Evolutionary conservation across 2,329 filamentous ascomycete species (phyloP), one percentile per base, ranked within the genome.

Genomic region (Myriosclerotinia curreyana): DNA sequence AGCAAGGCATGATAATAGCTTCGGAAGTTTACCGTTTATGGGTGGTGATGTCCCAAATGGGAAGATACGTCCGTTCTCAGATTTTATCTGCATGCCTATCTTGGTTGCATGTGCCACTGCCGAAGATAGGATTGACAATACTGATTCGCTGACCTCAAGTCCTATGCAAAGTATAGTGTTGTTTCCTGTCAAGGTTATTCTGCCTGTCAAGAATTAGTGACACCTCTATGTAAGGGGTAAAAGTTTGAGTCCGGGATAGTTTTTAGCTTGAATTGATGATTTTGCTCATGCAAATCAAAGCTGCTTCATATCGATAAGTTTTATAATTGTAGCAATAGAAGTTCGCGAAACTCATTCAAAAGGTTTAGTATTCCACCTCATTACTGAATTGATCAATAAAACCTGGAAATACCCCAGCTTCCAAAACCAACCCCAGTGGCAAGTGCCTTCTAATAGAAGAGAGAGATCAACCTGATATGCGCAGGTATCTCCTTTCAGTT

Each of bases 141-240:
- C 55, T 48, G 42, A 58, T 58, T 48, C 55, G 55, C 42, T 48
- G 42, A 59, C 36, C 42, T 14, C 7, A 48, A 48, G n/a, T 17
- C 15, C n/a, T 48, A 20, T 48, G 42, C 55, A 34, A 48, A 22
- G 34, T 14, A 34, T 48, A 48, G 20, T 48, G n/a, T 25, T 20
- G n/a, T 46, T 14, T 11, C 40, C 46, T 25, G 54, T 46, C 55
- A 49, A 36, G 42, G 42, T 48, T 25, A 31, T 48, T 25, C 42
- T 14, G 15, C 31, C 12, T 48, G 31, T 48, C 42, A 59, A 49
- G n/a, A 20, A 28, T 17, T 20, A 36, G n/a, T 36, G 28, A 56
- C 22, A 44, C 14, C 11, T 58, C 40, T 9, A 55, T 28, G 22
- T 31, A 44, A 38, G 53, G 38, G 14, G 22, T 15, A 25, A 12